Base-by-base conservation (phyloP, 257 asterid species). In the Solanum rostratum region DNA sequence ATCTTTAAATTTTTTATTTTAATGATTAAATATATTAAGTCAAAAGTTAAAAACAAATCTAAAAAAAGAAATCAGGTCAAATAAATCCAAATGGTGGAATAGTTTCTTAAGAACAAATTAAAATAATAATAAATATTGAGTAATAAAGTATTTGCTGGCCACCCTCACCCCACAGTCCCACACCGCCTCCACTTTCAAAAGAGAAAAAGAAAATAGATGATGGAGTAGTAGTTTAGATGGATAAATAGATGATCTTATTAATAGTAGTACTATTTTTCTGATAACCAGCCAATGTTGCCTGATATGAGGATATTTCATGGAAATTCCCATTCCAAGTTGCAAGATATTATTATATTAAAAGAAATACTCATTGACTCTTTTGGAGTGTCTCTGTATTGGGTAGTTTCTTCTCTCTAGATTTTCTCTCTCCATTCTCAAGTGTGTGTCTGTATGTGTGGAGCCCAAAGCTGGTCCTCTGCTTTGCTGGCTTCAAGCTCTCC, bases 401-500 rank as follows among this genome's bases (percentile, higher is more conserved):
- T 70, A 73, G 39, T 74, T 73, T 74, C 81, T 74, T 74, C 59
- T 74, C 59, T 76, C 60, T 74, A 74, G 81, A 46, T 74, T 46
- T 46, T 74, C 5, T 74, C 62, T 76, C 39, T 73, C 22, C 50
- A 8, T 27, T 62, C 60, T 74, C 24, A 27, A 49, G 1, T 10
- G 5, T 74, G 1, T 10, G 5, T 74, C 1, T 74, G 4, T 15
- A 27, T 30, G 33, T 73, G 90, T 90, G 95, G 96, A 83, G 89
- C 94, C 98, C 95, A 71, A 57, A 50, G 81, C 87, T 92, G 92
- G 94, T 88, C 92, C 92, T 79, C 84, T 89, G 95, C 94, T 88
- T 88, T 84, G 97, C 95, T 95, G 95, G 94, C 89, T 89, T 90
- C 59, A 86, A 95, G 97, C 93, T 94, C 92, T 86, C 89, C 90